Evolutionary conservation across 106 monocot genomes (phyloP).

Genomic region (Dendrobium officinale): DNA sequence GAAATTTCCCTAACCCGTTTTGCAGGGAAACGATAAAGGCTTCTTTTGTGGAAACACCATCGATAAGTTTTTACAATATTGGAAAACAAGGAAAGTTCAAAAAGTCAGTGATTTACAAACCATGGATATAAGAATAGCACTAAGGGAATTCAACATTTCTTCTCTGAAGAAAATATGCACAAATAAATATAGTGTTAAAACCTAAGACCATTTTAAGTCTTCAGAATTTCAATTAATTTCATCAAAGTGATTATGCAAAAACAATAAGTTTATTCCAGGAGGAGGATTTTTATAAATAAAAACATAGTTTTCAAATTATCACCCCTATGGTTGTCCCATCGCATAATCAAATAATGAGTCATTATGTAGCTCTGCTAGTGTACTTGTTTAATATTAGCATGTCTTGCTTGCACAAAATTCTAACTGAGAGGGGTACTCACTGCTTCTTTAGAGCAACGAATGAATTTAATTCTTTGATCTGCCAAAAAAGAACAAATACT

Average conservation of each 20-base stretch:
- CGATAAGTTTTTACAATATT: background rate
- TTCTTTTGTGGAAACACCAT: background rate
- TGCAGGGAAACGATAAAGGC: background rate
- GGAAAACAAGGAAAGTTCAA: background rate
- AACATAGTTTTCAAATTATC: background rate
- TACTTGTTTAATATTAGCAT: background rate
- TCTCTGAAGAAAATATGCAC: background rate
- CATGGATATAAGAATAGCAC: background rate
- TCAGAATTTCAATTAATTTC: background rate
- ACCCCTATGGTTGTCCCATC: background rate
- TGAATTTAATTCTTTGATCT: conserved; percentile 85
- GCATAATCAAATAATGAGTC: background rate
- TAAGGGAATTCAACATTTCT: background rate
- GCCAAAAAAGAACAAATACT: conserved; percentile 20
- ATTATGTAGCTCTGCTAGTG: background rate
- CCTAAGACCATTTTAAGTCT: background rate
- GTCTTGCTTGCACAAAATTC: background rate
- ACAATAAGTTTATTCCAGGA: background rate
- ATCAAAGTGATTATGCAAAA: background rate
- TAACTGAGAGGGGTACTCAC: conserved; percentile 30
- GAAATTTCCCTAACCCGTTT: background rate
- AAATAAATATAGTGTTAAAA: background rate
- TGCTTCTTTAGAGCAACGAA: conserved; percentile 79
- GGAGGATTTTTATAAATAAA: background rate
- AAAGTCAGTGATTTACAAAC: background rate